A percentile compares a stretch with the other conserved stretches of the same genome.
These are phyloP conservation scores for Ailanthus altissimus DNA, from an alignment of 345 rosid genomes.

Conservation along the genomic window DNA sequence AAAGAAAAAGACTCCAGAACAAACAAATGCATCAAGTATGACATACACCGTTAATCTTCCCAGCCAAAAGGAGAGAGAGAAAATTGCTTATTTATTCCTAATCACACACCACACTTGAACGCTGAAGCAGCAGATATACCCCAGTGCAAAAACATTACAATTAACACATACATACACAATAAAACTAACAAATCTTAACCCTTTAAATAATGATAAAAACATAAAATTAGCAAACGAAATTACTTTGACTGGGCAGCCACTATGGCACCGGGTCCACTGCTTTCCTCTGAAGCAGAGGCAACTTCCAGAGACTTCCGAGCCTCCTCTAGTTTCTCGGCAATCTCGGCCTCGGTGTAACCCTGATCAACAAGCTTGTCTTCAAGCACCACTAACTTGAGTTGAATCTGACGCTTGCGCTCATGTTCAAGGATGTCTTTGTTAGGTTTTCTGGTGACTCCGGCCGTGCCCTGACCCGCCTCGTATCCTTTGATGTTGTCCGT, in stretches of 20 bases:
- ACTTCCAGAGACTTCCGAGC: slow-evolving; percentile 71
- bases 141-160: neutral
- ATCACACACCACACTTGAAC: neutral
- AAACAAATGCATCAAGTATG: slow-evolving; percentile 14
- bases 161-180: neutral
- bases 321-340: slow-evolving; percentile 75
- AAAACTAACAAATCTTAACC: neutral
- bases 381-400: slow-evolving; percentile 76
- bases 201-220: neutral
- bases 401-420: slow-evolving; percentile 90
- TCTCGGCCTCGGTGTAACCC: slow-evolving; percentile 82
- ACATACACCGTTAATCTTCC: neutral
- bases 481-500: slow-evolving; percentile 58
- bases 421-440: slow-evolving; percentile 88
- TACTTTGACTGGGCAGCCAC: slow-evolving; percentile 32
- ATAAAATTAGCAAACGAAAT: neutral
- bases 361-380: slow-evolving; percentile 80
- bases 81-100: neutral
- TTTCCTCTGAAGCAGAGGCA: slow-evolving; percentile 45
- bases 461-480: slow-evolving; percentile 80
- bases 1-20: slow-evolving; percentile 1
- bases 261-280: slow-evolving; percentile 35
- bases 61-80: slow-evolving; percentile 2
- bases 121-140: neutral
- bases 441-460: slow-evolving; percentile 78